Conservation (phyloP, 148 eudicot species). For the Camellia japonica region DNA sequence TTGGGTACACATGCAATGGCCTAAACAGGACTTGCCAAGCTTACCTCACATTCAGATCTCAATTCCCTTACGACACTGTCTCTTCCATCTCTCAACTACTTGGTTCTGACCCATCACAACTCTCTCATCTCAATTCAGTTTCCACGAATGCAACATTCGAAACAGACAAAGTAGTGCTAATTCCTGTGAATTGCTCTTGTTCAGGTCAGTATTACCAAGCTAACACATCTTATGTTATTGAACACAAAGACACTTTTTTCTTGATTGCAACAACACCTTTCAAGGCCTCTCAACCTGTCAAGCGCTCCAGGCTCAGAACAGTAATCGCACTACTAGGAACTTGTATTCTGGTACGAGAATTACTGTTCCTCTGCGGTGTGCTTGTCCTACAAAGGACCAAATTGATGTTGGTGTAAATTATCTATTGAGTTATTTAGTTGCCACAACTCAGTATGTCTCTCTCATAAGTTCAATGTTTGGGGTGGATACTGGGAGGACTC, state of each 20-base stretch:
- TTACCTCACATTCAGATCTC: slow-evolving; percentile 61
- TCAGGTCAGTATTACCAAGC: slow-evolving; percentile 62
- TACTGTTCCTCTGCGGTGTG: slow-evolving; percentile 73
- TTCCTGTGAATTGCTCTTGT: slow-evolving; percentile 79
- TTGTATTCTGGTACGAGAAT: slow-evolving; percentile 38
- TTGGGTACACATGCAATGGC: slow-evolving; percentile 80
- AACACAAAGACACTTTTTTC: slow-evolving; percentile 24
- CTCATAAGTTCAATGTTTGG: slow-evolving; percentile 49
- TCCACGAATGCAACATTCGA: slow-evolving; percentile 29
- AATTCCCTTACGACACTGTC: slow-evolving; percentile 47
- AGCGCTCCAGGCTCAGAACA: slow-evolving; percentile 50
- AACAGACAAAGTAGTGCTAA: slow-evolving; percentile 45
- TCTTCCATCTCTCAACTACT: slow-evolving; percentile 57
- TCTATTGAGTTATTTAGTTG: slow-evolving; percentile 58
- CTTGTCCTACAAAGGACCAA: slow-evolving; percentile 80
- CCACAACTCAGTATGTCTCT: slow-evolving; percentile 25
- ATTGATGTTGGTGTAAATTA: slow-evolving; percentile 51
- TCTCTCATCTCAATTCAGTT: slow-evolving; percentile 52
- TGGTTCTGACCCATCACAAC: slow-evolving; percentile 30
- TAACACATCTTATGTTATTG: slow-evolving; percentile 46
- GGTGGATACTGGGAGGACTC: slow-evolving; percentile 41
- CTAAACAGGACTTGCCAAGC: slow-evolving; percentile 50
- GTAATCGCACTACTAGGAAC: slow-evolving; percentile 10
- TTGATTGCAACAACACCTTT: slow-evolving; percentile 42
- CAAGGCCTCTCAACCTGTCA: slow-evolving; percentile 73